These are phyloP conservation scores for Alternaria brassicae DNA, from an alignment of 2,329 filamentous ascomycete genomes.

Conservation along the genomic window DNA sequence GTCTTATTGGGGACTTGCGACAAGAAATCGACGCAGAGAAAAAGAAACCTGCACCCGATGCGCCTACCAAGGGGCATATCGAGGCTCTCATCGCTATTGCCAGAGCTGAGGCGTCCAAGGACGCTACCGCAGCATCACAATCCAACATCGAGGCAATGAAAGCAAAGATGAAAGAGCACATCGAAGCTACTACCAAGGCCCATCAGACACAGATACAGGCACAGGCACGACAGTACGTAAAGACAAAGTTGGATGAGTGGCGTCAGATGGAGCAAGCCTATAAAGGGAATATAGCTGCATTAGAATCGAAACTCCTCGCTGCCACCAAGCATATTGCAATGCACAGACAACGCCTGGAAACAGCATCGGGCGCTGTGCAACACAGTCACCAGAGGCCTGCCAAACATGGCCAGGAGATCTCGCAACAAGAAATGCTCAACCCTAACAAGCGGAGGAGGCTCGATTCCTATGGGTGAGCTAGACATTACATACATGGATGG, in stretches of 20 bases:
- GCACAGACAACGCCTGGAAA: neutral
- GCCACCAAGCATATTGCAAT: neutral
- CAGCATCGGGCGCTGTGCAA: neutral
- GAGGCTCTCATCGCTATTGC: neutral
- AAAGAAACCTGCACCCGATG: neutral
- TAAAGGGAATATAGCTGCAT: no score
- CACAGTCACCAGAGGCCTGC: neutral
- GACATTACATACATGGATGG: neutral
- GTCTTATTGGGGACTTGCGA: neutral
- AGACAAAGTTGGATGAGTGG: neutral
- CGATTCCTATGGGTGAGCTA: neutral
- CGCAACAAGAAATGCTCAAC: neutral
- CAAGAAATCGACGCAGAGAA: neutral
- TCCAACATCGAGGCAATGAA: neutral
- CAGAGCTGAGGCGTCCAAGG: neutral
- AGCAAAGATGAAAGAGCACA: neutral
- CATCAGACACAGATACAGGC: neutral
- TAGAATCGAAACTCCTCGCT: neutral
- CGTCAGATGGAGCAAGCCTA: neutral
- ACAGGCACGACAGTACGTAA: neutral
- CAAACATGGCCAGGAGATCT: neutral
- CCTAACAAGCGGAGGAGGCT: constrained; percentile 5
- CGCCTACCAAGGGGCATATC: neutral
- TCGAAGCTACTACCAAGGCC: neutral
- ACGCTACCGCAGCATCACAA: neutral